Percentiles rank a stretch among this genome's conserved stretches.
These are phyloP conservation scores for Talaromyces sp. DNA, from an alignment of 2,329 filamentous ascomycete genomes.

Conservation along the genomic window DNA sequence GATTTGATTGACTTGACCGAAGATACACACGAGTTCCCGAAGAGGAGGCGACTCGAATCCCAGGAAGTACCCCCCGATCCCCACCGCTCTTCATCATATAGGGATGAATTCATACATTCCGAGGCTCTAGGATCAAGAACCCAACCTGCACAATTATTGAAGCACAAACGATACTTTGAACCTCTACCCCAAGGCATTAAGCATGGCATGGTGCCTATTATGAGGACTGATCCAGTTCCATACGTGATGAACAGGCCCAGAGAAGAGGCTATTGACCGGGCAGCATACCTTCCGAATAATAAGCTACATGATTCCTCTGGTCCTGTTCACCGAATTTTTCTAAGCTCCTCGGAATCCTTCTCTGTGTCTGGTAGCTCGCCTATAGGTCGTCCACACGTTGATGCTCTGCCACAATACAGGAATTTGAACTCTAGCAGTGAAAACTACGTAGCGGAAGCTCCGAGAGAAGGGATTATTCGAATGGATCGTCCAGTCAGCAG, in stretches of 20 bases:
- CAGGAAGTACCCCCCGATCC: conserved; percentile 18
- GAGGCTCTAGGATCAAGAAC: not conserved
- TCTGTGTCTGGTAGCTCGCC: conserved; percentile 12
- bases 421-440: conserved; percentile 18
- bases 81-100: not conserved
- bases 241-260: not conserved
- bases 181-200: not conserved
- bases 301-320: not conserved
- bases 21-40: conserved; percentile 25
- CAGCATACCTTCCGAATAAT: not conserved
- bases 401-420: conserved; percentile 9
- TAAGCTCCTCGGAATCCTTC: conserved; percentile 15
- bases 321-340: not conserved
- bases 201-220: not conserved
- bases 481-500: not conserved
- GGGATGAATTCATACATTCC: conserved; percentile 13
- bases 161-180: not conserved
- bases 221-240: not conserved
- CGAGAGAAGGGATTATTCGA: conserved; percentile 13
- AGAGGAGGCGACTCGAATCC: conserved; percentile 31
- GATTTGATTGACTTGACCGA: conserved; percentile 22
- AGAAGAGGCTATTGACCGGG: conserved; percentile 14
- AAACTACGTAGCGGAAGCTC: conserved; percentile 19
- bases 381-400: conserved; percentile 14
- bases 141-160: not conserved